These are phyloP conservation scores for Pseudisothecium myosuroides DNA, from an alignment of 225 moss, liverwort and hornwort species.

Conservation along the genomic window DNA sequence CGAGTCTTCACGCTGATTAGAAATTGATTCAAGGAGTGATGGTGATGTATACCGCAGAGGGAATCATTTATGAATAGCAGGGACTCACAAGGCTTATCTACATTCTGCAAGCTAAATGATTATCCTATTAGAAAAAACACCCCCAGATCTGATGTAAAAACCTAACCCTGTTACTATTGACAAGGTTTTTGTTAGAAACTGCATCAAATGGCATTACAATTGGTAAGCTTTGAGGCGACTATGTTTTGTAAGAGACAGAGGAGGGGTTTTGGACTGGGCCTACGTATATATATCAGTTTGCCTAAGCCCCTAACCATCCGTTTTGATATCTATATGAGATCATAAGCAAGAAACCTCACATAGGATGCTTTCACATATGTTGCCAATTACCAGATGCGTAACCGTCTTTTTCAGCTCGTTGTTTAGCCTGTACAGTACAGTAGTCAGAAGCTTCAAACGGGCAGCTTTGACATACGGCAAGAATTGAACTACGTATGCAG, in stretches of 20 bases:
- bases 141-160: not conserved
- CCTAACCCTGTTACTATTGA: not conserved
- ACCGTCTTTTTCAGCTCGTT: not conserved
- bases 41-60: not conserved
- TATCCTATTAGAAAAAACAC: not conserved
- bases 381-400: not conserved
- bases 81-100: not conserved
- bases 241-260: not conserved
- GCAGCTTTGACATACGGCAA: not conserved
- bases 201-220: not conserved
- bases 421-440: not conserved
- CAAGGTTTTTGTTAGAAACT: not conserved
- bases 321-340: not conserved
- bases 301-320: not conserved
- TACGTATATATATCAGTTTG: not conserved
- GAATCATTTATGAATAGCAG: not conserved
- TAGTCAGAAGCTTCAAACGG: not conserved
- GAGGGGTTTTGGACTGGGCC: not conserved
- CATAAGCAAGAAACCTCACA: not conserved
- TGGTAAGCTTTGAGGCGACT: not conserved
- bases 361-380: not conserved
- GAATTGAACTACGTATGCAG: not conserved
- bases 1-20: constrained; percentile 54
- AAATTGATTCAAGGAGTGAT: constrained; percentile 9
- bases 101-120: not conserved